Evolutionary conservation across 192 early-diverging fungal species (phyloP).

Genomic region (Dissophora ornata): DNA sequence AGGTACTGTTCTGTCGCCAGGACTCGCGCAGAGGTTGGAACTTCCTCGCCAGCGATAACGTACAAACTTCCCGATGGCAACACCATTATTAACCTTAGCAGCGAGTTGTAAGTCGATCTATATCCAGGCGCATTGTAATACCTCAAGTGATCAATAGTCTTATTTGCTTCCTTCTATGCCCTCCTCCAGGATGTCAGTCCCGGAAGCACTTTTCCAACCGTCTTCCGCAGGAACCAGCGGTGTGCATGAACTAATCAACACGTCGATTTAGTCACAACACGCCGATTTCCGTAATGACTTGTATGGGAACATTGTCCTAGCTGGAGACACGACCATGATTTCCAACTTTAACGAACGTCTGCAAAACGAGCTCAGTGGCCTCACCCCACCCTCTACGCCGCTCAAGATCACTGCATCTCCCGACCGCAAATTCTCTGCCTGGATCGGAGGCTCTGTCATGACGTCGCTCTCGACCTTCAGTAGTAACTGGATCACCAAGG

Average conservation of each 20-base stretch:
- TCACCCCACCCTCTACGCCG: slow-evolving; percentile 93
- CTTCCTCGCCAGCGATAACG: too few relatives aligned
- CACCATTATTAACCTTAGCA: too few relatives aligned
- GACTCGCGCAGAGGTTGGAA: slow-evolving; percentile 98
- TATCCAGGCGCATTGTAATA: too few relatives aligned
- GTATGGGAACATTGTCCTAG: slow-evolving; percentile 91
- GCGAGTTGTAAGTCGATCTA: too few relatives aligned
- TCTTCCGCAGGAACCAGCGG: slow-evolving; percentile 89
- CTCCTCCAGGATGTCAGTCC: too few relatives aligned
- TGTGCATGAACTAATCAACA: slow-evolving; percentile 96
- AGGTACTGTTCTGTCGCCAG: slow-evolving; percentile 98
- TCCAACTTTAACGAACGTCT: too few relatives aligned
- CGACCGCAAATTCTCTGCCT: too few relatives aligned
- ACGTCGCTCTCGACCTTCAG: slow-evolving; percentile 98
- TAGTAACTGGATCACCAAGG: slow-evolving; percentile 98
- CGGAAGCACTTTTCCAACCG: slow-evolving; percentile 98
- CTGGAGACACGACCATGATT: slow-evolving; percentile 93
- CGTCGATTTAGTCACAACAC: slow-evolving; percentile 95
- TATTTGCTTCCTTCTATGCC: slow-evolving; percentile 98
- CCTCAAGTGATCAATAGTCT: slow-evolving; percentile 94
- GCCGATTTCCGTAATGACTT: slow-evolving; percentile 93
- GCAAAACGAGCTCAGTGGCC: slow-evolving; percentile 92
- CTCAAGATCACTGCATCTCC: slow-evolving; percentile 97
- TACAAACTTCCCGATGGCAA: too few relatives aligned
- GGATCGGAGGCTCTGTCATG: too few relatives aligned